Evolutionary conservation across 768 basidiomycete genomes (phyloP).

Genomic region (Tulasnella sp.): DNA sequence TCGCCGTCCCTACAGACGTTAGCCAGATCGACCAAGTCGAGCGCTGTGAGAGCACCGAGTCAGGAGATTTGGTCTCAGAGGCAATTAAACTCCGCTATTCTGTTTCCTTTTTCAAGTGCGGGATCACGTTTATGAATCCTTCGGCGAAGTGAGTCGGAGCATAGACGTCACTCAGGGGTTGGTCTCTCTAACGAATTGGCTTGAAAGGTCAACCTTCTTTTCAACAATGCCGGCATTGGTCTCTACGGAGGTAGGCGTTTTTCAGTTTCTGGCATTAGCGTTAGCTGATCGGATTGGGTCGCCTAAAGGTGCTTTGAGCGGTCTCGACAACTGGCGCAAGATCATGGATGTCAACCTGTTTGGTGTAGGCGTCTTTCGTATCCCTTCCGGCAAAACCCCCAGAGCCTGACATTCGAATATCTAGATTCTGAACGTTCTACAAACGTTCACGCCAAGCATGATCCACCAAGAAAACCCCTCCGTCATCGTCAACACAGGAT

Average conservation of each 20-base stretch:
- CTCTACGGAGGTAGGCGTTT: constrained; percentile 23
- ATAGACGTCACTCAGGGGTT: constrained; percentile 41
- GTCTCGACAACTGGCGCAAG: constrained; percentile 70
- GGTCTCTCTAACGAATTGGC: constrained; percentile 25
- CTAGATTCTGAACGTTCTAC: constrained; percentile 35
- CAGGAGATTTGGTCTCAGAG: not conserved
- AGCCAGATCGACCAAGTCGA: constrained; percentile 70
- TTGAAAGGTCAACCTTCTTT: constrained; percentile 73
- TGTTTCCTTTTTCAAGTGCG: constrained; percentile 49
- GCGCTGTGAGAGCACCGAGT: constrained; percentile 35
- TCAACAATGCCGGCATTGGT: constrained; percentile 85
- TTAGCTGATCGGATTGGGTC: not conserved
- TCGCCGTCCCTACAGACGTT: constrained; percentile 77
- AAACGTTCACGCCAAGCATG: constrained; percentile 53
- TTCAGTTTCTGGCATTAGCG: too few species aligned
- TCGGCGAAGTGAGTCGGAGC: constrained; percentile 79
- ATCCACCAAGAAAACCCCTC: constrained; percentile 80
- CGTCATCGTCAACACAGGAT: constrained; percentile 85
- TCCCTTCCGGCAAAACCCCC: too few species aligned
- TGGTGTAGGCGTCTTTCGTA: constrained; percentile 55
- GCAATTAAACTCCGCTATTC: not conserved
- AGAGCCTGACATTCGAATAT: not conserved
- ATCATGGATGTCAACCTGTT: constrained; percentile 77
- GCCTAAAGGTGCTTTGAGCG: constrained; percentile 33
- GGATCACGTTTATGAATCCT: constrained; percentile 80